Percentiles rank a stretch among this genome's conserved stretches.
phyloP scores from a whole-genome alignment of 2,329 filamentous ascomycete genomes.

The Annulohypoxylon truncatum region DNA sequence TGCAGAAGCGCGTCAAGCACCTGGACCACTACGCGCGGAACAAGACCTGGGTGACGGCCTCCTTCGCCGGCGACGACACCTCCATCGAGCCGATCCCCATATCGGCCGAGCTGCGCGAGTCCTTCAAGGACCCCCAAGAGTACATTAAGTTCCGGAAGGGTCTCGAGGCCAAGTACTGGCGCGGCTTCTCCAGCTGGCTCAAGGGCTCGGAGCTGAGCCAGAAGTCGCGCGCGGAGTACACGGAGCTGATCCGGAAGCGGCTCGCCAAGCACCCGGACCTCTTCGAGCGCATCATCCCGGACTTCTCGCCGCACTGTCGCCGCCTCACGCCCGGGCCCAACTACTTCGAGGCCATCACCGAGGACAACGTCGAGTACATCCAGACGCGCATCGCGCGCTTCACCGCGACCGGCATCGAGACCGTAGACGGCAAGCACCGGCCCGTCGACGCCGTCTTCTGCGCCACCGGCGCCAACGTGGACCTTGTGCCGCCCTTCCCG shows the following conservation, averaged over 20 bases:
- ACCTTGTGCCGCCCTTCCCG: conserved; percentile 69
- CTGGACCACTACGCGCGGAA: conserved; percentile 74
- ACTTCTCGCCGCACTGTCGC: conserved; percentile 73
- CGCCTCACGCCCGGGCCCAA: conserved; percentile 74
- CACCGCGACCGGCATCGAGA: conserved; percentile 69
- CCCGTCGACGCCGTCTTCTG: conserved; percentile 75
- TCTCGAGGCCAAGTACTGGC: conserved; percentile 66
- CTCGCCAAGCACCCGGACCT: conserved; percentile 67
- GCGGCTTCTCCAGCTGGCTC: conserved; percentile 66
- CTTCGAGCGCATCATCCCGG: conserved; percentile 66
- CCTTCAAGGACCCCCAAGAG: conserved; percentile 68
- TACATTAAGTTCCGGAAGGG: conserved; percentile 67
- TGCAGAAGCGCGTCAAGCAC: conserved; percentile 61
- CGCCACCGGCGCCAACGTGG: conserved; percentile 73
- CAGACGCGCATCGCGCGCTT: conserved; percentile 67
- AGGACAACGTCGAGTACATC: conserved; percentile 72
- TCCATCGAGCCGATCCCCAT: conserved; percentile 67
- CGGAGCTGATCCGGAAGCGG: conserved; percentile 64
- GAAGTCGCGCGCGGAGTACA: conserved; percentile 60
- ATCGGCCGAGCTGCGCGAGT: conserved; percentile 62
- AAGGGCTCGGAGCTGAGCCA: conserved; percentile 63
- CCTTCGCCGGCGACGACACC: conserved; percentile 67
- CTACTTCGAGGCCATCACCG: conserved; percentile 72
- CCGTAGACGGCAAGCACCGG: conserved; percentile 65
- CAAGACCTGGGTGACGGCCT: conserved; percentile 74